These are phyloP conservation scores for Ogataea paraovalis DNA, from an alignment of 805 yeast genomes.

Conservation along the genomic window DNA sequence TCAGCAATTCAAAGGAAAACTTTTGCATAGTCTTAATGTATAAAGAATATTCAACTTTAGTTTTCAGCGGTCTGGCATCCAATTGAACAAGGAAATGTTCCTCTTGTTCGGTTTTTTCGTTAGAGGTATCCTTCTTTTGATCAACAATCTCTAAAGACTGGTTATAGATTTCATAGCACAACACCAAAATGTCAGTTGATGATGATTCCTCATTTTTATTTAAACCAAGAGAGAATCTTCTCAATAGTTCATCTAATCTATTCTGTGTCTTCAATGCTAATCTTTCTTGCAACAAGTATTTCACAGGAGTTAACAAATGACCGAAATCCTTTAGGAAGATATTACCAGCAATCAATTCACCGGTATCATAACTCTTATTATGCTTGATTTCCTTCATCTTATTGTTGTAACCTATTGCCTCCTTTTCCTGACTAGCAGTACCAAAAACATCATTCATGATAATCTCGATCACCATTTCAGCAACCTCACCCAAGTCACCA, in stretches of 20 bases:
- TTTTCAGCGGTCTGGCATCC: slow-evolving; percentile 52
- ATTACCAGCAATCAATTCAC: slow-evolving; percentile 67
- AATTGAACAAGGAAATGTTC: slow-evolving; percentile 75
- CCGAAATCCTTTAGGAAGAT: slow-evolving; percentile 56
- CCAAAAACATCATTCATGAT: slow-evolving; percentile 95
- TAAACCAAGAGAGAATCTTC: slow-evolving; percentile 76
- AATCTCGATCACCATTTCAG: slow-evolving; percentile 56
- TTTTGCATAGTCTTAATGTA: slow-evolving; percentile 63
- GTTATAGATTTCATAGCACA: slow-evolving; percentile 69
- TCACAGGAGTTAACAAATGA: slow-evolving; percentile 63
- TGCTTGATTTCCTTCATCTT: slow-evolving; percentile 87
- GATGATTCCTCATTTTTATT: slow-evolving; percentile 61
- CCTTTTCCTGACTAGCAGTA: slow-evolving; percentile 88
- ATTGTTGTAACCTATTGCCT: slow-evolving; percentile 84
- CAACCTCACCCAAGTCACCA: slow-evolving; percentile 72
- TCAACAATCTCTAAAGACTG: slow-evolving; percentile 40
- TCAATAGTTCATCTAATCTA: slow-evolving; percentile 73
- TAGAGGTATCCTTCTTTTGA: slow-evolving; percentile 16
- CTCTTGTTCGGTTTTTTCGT: slow-evolving; percentile 22
- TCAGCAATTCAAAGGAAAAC: slow-evolving; percentile 71
- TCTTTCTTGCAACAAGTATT: slow-evolving; percentile 56
- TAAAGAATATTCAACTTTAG: slow-evolving; percentile 51
- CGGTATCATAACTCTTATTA: slow-evolving; percentile 84
- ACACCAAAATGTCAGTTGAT: slow-evolving; percentile 52
- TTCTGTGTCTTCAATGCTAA: slow-evolving; percentile 64